phyloP scores from a whole-genome alignment of 176 grass and related monocot species.

The Eleusine indica region DNA sequence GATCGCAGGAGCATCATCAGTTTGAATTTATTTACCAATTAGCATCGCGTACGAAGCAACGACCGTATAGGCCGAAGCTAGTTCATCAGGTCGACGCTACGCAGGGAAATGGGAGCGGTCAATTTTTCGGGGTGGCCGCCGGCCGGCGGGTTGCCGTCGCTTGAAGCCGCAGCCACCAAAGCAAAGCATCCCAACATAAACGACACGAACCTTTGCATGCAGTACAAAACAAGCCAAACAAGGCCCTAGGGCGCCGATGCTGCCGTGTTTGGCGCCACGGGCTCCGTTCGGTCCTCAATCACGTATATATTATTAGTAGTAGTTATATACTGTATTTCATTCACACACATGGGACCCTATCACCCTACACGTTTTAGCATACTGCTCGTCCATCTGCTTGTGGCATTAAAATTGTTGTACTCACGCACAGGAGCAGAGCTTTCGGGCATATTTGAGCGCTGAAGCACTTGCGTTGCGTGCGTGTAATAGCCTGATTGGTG shows the following conservation, averaged over 20 bases:
- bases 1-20: background rate
- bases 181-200: background rate
- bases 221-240: slow-evolving; percentile 15
- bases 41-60: background rate
- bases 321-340: background rate
- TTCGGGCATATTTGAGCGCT: background rate
- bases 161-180: slow-evolving; percentile 10
- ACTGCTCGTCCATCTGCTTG: too few species aligned
- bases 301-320: background rate
- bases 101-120: background rate
- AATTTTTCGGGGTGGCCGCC: background rate
- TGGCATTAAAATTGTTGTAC: background rate
- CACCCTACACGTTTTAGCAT: too few species aligned
- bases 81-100: background rate
- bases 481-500: background rate
- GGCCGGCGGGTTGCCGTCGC: background rate
- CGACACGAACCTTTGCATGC: background rate
- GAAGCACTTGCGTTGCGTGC: background rate
- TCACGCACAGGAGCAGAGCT: background rate
- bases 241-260: background rate
- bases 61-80: background rate
- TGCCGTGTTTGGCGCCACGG: slow-evolving; percentile 11
- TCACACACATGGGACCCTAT: background rate
- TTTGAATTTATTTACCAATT: background rate
- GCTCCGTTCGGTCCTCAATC: background rate